These are phyloP conservation scores for Colletotrichum chrysophilum DNA, from an alignment of 2,329 filamentous ascomycete genomes.

Conservation along the genomic window DNA sequence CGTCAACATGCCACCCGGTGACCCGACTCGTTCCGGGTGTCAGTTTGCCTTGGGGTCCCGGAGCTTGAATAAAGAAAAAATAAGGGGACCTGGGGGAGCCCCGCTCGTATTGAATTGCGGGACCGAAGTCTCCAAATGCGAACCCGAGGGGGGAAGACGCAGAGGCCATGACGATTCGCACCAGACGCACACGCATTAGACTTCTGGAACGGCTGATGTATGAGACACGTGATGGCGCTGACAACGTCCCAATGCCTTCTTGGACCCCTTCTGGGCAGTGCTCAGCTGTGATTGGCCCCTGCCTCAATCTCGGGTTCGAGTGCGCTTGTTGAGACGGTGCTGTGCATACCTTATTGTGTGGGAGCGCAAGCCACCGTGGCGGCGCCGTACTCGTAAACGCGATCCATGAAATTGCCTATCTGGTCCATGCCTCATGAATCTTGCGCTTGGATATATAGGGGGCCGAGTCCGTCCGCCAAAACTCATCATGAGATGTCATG, in stretches of 20 bases:
- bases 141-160: background rate
- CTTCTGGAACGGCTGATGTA: slow-evolving; percentile 18
- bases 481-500: background rate
- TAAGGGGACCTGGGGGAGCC: background rate
- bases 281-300: background rate
- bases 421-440: background rate
- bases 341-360: background rate
- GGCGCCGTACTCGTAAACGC: background rate
- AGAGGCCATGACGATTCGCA: background rate
- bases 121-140: background rate
- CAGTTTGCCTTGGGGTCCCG: background rate
- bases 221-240: slow-evolving; percentile 16
- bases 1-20: background rate
- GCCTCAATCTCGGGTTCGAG: background rate
- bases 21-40: background rate
- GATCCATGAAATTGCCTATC: background rate
- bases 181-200: background rate
- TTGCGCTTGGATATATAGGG: slow-evolving; percentile 5
- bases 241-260: background rate
- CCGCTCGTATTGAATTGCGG: background rate
- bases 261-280: background rate
- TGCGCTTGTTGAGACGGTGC: background rate
- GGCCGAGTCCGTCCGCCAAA: background rate
- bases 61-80: background rate
- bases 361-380: slow-evolving; percentile 7